phyloP scores from a whole-genome alignment of 495 filamentous ascomycete species.

The Rostrohypoxylon terebratum region DNA sequence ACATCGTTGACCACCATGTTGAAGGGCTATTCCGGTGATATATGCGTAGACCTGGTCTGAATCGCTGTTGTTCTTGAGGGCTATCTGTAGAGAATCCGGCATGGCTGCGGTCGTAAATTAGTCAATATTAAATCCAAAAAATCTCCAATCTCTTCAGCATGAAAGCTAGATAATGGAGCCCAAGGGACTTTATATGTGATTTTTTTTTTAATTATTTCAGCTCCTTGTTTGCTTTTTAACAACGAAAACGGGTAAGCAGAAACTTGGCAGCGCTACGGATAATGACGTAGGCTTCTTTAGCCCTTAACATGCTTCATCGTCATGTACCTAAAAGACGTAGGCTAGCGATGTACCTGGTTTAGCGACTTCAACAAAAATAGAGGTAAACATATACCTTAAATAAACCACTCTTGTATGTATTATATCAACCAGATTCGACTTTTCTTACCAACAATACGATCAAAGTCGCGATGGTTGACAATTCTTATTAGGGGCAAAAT shows the following conservation, averaged over 20 bases:
- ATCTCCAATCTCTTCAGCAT: background rate
- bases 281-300: slow-evolving; percentile 8
- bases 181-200: background rate
- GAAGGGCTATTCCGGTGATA: slow-evolving; percentile 60
- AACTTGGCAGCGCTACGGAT: slow-evolving; percentile 1
- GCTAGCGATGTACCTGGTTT: background rate
- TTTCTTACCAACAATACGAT: background rate
- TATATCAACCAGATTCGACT: background rate
- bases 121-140: background rate
- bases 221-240: background rate
- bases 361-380: background rate
- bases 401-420: background rate
- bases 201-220: background rate
- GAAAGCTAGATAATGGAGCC: background rate
- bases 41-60: slow-evolving; percentile 53
- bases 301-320: background rate
- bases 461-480: background rate
- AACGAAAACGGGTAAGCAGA: slow-evolving; percentile 5
- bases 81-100: slow-evolving; percentile 56
- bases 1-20: slow-evolving; percentile 50
- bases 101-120: slow-evolving; percentile 39
- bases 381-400: background rate
- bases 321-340: background rate
- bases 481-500: background rate
- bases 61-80: slow-evolving; percentile 54